Base-by-base conservation (phyloP, 2,329 filamentous ascomycete species). In the Pyrenophora tritici-repentis region DNA sequence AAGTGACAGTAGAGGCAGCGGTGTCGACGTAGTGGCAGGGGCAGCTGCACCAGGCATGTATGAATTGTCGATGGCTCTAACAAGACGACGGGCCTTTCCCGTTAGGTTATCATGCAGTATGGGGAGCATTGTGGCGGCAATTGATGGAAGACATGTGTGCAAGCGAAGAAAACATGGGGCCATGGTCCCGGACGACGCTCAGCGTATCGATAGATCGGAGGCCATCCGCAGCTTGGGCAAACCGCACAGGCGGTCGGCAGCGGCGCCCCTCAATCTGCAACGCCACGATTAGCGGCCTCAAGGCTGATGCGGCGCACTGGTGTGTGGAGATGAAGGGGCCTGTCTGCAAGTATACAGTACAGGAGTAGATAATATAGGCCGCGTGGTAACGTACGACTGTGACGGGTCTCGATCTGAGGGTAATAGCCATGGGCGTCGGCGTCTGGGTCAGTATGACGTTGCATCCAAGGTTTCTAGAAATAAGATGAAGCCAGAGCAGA, bases 81-180 rank as follows among this genome's bases (percentile, higher is more conserved):
- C 49, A 49, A 48, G 55, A 38, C 53, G 43, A 58, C 51, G 55
- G 55, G 65, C 61, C 50, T 65, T 63, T 57, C 65, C 66, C 47
- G 51, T 65, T 67, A 53, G 57, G 62, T 64, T 66, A 55, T 61
- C 60, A 58, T 72, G 71, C 70, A 72, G 68, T 63, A 56, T 61
- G 59, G 59, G 58, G 58, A 63, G 56, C 55, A 48, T 52, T 59
- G 66, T 68, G 65, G 65, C 68, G 69, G 56, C 63, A 62, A 7
- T 24, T 24, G 6, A 24, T 24, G 22, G 22, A 39, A 53, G 38
- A 41, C 49, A 39, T 53, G 29, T 54, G 32, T 55, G 55, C 40
- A 52, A 50, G 53, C 47, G 50, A 47, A 52, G 54, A 56, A 47
- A 56, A 50, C 55, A 62, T 59, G 61, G 55, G 45, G 42, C 44